Conservation (phyloP, 1,139 yeast species). For the Ashbya aceris region DNA sequence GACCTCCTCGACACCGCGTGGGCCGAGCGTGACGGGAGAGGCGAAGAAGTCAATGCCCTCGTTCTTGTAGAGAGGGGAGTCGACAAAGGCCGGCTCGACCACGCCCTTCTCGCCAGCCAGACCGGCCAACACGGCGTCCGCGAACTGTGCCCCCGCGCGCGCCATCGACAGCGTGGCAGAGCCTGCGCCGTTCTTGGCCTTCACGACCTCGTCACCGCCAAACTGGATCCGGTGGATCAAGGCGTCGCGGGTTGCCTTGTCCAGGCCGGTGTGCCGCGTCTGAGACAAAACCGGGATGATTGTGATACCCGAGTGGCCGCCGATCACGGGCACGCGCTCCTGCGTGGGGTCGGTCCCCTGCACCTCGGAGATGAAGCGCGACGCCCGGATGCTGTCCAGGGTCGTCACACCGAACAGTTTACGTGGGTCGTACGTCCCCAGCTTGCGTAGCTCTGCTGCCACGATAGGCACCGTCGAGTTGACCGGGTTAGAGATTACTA, state of each 20-base stretch:
- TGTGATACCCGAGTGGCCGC: conserved; percentile 98
- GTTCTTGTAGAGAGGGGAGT: conserved; percentile 71
- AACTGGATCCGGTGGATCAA: conserved; percentile 91
- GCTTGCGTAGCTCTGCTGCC: conserved; percentile 81
- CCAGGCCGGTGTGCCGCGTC: conserved; percentile 45
- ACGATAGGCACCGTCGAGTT: conserved; percentile 98
- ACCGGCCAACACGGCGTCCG: conserved; percentile 77
- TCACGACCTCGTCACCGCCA: conserved; percentile 98
- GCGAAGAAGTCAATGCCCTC: conserved; percentile 91
- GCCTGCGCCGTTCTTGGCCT: conserved; percentile 98
- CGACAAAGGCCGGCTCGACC: conserved; percentile 73
- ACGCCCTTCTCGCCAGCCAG: conserved; percentile 59
- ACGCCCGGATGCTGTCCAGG: conserved; percentile 86
- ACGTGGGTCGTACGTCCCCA: conserved; percentile 84
- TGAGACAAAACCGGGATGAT: conserved; percentile 89
- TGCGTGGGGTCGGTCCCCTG: conserved; percentile 50
- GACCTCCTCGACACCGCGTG: conserved; percentile 76
- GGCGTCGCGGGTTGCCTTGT: conserved; percentile 52
- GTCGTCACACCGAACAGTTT: conserved; percentile 96
- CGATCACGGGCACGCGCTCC: conserved; percentile 75
- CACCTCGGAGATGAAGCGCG: conserved; percentile 67
- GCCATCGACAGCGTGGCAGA: conserved; percentile 99
- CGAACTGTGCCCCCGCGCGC: conserved; percentile 92
- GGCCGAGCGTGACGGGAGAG: conserved; percentile 81
- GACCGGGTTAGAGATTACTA: conserved; percentile 93